Evolutionary conservation across 306 rosid genomes (phyloP).

Genomic region (Lotus japonicus): DNA sequence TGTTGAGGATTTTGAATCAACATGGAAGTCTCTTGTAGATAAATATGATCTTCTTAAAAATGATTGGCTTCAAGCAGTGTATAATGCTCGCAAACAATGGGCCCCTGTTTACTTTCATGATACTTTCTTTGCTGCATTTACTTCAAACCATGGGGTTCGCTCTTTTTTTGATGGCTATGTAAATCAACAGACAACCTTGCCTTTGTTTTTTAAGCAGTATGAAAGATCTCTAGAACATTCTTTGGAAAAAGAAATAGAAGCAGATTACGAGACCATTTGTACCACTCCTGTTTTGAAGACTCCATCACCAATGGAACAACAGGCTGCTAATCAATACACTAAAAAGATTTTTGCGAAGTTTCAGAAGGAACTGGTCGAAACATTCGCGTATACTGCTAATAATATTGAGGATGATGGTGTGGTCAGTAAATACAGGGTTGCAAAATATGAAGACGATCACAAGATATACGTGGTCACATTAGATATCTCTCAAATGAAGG

Average conservation of each 20-base stretch:
- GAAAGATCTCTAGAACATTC: slow-evolving; percentile 62
- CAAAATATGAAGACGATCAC: slow-evolving; percentile 65
- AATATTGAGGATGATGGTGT: slow-evolving; percentile 49
- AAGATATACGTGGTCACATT: slow-evolving; percentile 53
- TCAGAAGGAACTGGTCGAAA: slow-evolving; percentile 77
- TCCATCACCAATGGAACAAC: slow-evolving; percentile 85
- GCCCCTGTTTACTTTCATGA: slow-evolving; percentile 79
- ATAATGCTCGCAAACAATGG: slow-evolving; percentile 76
- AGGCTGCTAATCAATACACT: slow-evolving; percentile 65
- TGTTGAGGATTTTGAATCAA: slow-evolving; percentile 54
- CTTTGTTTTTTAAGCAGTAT: slow-evolving; percentile 64
- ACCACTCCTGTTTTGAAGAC: slow-evolving; percentile 62
- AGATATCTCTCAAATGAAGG: slow-evolving; percentile 49
- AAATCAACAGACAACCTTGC: slow-evolving; percentile 66
- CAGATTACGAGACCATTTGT: slow-evolving; percentile 58
- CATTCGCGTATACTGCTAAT: slow-evolving; percentile 69
- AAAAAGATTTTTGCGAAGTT: slow-evolving; percentile 60
- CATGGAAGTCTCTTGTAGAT: slow-evolving; percentile 56
- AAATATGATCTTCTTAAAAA: slow-evolving; percentile 49
- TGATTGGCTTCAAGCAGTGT: slow-evolving; percentile 82
- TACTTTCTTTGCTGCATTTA: slow-evolving; percentile 62
- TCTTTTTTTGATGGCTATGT: slow-evolving; percentile 70
- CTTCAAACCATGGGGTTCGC: slow-evolving; percentile 46
- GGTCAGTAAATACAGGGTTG: slow-evolving; percentile 60
- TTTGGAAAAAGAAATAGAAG: slow-evolving; percentile 65